These are phyloP conservation scores for Monosporozyma unispora DNA, from an alignment of 805 yeast genomes.

Conservation along the genomic window DNA sequence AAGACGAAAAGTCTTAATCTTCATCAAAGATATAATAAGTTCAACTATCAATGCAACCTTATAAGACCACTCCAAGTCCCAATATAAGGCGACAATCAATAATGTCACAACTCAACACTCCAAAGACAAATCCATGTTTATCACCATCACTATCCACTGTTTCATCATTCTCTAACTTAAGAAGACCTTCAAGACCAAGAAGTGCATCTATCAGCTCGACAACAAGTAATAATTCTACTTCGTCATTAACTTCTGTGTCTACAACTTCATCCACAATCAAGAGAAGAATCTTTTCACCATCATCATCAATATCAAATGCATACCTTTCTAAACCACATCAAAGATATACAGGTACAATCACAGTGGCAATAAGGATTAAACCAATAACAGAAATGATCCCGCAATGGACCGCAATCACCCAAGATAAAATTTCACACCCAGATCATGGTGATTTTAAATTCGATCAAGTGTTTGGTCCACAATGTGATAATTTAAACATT, in stretches of 20 bases:
- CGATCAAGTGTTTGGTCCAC: constrained; percentile 68
- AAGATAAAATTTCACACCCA: constrained; percentile 37
- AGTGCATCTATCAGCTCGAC: not conserved
- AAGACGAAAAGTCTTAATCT: too few species aligned
- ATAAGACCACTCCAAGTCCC: constrained; percentile 4
- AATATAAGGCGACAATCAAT: constrained; percentile 3
- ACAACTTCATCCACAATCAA: not conserved
- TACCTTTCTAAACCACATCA: not conserved
- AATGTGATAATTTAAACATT: constrained; percentile 48
- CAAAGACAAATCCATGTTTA: not conserved
- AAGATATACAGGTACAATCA: constrained; percentile 2
- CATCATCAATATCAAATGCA: not conserved
- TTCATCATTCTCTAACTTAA: not conserved
- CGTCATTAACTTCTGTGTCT: not conserved
- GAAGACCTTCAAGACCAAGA: constrained; percentile 2
- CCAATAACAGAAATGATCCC: not conserved
- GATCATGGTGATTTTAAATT: constrained; percentile 62
- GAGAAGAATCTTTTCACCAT: not conserved
- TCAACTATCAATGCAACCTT: constrained; percentile 3
- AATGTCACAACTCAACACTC: not conserved
- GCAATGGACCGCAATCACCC: constrained; percentile 22
- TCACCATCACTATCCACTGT: constrained; percentile 2
- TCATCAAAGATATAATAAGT: too few species aligned
- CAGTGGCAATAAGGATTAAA: constrained; percentile 4
- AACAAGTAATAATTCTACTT: constrained; percentile 1